Evolutionary conservation across 345 rosid species (phyloP).

Genomic region (Eucalyptus cladocalyx): DNA sequence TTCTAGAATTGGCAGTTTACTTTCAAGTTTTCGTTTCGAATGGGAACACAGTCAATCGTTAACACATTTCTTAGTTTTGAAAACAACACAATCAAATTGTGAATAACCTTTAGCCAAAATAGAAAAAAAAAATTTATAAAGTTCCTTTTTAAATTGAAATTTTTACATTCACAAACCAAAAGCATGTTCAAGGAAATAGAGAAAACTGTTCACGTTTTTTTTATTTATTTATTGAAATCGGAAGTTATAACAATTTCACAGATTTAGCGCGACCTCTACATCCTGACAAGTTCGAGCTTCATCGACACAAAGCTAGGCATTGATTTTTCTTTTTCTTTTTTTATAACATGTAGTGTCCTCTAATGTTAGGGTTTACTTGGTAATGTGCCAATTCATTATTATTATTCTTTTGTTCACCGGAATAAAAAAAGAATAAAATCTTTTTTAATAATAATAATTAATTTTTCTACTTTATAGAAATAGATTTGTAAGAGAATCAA

Average conservation of each 20-base stretch:
- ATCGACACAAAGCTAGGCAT: background rate
- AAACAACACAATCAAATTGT: background rate
- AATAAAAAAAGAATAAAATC: no score
- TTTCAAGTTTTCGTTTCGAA: no score
- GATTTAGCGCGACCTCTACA: background rate
- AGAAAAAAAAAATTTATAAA: no score
- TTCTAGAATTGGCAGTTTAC: no score
- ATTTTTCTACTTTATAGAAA: rapidly evolving
- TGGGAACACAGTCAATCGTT: background rate
- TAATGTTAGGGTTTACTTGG: background rate
- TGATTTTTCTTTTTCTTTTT: no score
- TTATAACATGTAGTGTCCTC: background rate
- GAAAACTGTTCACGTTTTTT: background rate
- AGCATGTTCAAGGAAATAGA: background rate
- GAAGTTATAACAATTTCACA: background rate
- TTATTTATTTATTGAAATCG: background rate
- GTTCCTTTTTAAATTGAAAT: background rate
- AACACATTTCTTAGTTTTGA: background rate
- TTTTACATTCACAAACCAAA: background rate
- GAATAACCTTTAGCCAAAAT: background rate
- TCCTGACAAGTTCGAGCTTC: background rate
- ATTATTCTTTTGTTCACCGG: no score
- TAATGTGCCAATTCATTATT: no score
- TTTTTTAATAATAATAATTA: no score
- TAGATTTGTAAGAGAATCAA: rapidly evolving